Percentiles rank a stretch among this genome's conserved stretches.
Evolutionary conservation across 1,284 basidiomycete species (phyloP).

Genomic region (Ganoderma lucidum): DNA sequence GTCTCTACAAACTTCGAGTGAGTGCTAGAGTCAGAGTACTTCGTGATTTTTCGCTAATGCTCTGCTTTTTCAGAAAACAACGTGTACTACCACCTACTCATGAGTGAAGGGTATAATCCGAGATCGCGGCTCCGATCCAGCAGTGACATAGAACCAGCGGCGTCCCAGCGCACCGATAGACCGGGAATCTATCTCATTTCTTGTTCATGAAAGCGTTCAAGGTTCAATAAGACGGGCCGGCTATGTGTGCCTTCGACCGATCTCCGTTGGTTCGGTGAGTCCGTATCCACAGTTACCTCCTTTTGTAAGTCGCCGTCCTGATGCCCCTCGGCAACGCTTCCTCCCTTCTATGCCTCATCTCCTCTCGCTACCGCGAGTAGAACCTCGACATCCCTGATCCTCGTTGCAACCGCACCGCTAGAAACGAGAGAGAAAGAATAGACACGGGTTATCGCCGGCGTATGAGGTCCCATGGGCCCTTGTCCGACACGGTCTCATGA

Average conservation of each 20-base stretch:
- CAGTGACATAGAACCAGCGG: too few relatives aligned
- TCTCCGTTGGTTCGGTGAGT: neutral
- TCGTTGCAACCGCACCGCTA: neutral
- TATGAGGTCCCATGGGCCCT: neutral
- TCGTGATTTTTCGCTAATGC: too few relatives aligned
- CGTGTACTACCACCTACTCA: too few relatives aligned
- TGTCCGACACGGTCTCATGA: neutral
- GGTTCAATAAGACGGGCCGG: neutral
- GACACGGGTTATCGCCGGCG: neutral
- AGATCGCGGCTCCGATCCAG: too few relatives aligned
- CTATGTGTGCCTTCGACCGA: neutral
- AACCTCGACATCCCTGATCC: neutral
- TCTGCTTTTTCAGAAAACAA: too few relatives aligned
- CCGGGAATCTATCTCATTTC: neutral
- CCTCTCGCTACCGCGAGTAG: neutral
- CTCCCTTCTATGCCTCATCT: neutral
- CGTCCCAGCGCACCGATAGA: too few relatives aligned
- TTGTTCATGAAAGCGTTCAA: neutral
- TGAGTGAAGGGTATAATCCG: too few relatives aligned
- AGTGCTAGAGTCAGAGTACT: too few relatives aligned
- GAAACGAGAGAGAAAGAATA: neutral
- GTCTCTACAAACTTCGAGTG: too few relatives aligned
- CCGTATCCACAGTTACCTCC: neutral
- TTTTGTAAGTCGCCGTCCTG: neutral
- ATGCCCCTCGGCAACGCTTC: neutral